Evolutionary conservation across 371 early-diverging fungal genomes (phyloP).

Genomic region (Zopfochytrium polystomum): DNA sequence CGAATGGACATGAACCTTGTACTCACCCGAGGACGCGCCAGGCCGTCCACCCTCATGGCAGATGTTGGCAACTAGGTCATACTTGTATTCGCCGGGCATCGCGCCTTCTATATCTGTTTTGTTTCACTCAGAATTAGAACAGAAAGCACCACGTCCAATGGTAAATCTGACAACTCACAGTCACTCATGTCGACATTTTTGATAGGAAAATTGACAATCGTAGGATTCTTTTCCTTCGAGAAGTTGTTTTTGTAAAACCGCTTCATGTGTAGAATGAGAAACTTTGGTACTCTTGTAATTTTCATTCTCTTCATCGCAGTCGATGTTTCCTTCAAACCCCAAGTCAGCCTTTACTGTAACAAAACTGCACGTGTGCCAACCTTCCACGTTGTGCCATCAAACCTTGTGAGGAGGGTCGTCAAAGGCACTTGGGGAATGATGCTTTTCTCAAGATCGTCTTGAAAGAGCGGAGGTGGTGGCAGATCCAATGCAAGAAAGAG

Average conservation of each 20-base stretch:
- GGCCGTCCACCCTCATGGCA: slow-evolving; percentile 79
- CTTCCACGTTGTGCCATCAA: slow-evolving; percentile 73
- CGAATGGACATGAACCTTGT: slow-evolving; percentile 78
- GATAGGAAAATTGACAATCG: slow-evolving; percentile 95
- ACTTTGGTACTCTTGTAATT: slow-evolving; percentile 75
- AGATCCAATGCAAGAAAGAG: slow-evolving; percentile 85
- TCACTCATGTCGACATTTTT: slow-evolving; percentile 78
- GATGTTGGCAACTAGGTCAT: slow-evolving; percentile 89
- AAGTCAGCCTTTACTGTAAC: too few species aligned
- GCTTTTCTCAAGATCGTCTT: slow-evolving; percentile 81
- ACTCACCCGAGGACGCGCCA: slow-evolving; percentile 65
- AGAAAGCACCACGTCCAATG: background rate
- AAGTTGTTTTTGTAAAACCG: slow-evolving; percentile 89
- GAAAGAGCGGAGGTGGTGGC: slow-evolving; percentile 90
- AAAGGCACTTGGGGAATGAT: slow-evolving; percentile 93
- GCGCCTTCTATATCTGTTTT: slow-evolving; percentile 33
- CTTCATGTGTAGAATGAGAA: slow-evolving; percentile 87
- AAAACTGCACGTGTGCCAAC: slow-evolving; percentile 38
- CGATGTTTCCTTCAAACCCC: slow-evolving; percentile 61
- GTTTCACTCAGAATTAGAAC: slow-evolving; percentile 33
- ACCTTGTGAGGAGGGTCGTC: slow-evolving; percentile 72
- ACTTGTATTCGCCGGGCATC: slow-evolving; percentile 57
- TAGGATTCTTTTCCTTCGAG: slow-evolving; percentile 88
- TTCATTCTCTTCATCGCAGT: slow-evolving; percentile 67
- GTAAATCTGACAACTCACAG: slow-evolving; percentile 43